Evolutionary conservation across 768 basidiomycete genomes (phyloP).

Genomic region (Leccinellum rugosiceps): DNA sequence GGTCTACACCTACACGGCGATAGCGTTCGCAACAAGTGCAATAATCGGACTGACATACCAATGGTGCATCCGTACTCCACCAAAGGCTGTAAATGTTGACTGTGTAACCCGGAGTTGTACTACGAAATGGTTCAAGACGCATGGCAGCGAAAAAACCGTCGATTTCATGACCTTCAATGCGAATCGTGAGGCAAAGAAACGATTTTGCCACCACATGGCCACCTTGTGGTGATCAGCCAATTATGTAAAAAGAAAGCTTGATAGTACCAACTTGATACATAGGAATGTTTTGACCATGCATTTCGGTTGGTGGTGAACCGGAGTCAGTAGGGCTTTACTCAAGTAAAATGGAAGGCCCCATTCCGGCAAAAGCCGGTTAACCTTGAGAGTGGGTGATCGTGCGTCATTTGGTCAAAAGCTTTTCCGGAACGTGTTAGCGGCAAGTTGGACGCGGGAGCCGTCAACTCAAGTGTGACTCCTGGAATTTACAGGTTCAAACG

Average conservation of each 20-base stretch:
- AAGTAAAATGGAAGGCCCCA: not conserved
- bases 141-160: not conserved
- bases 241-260: too few relatives aligned
- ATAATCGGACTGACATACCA: not conserved
- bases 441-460: not conserved
- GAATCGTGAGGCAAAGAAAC: not conserved
- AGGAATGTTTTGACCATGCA: not conserved
- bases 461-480: not conserved
- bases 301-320: not conserved
- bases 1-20: not conserved
- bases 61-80: not conserved
- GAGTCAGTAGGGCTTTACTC: not conserved
- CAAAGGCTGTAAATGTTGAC: not conserved
- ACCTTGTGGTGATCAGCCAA: conserved; percentile 5
- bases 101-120: not conserved
- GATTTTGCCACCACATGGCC: not conserved
- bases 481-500: too few relatives aligned
- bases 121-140: not conserved
- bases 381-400: not conserved
- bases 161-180: not conserved
- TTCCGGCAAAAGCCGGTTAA: not conserved
- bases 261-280: too few relatives aligned
- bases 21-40: not conserved
- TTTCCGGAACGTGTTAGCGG: not conserved
- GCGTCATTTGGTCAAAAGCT: not conserved